Conservation (phyloP, 208 protist genomes). For the Trichomonas tenax region DNA sequence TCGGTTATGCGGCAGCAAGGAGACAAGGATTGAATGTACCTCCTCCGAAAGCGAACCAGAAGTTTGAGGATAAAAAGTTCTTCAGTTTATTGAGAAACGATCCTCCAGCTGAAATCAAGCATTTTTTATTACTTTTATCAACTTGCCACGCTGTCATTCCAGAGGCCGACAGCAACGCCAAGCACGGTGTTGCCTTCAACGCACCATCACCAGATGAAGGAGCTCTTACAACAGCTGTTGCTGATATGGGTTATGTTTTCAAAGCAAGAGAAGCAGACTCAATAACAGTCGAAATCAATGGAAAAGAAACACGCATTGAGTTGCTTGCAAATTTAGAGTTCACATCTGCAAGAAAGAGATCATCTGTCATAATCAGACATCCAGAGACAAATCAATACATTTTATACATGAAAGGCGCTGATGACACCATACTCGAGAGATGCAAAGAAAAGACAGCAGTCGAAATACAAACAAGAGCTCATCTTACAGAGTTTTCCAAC, state of each 20-base stretch:
- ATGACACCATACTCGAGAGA: slow-evolving; percentile 18
- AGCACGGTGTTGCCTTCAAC: slow-evolving; percentile 22
- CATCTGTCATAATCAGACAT: slow-evolving; percentile 20
- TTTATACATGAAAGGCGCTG: slow-evolving; percentile 30
- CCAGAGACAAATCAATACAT: slow-evolving; percentile 14
- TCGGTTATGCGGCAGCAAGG: background rate
- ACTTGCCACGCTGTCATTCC: slow-evolving; percentile 26
- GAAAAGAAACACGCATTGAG: background rate
- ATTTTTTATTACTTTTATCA: slow-evolving; percentile 17
- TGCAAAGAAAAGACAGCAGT: background rate
- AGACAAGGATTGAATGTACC: background rate
- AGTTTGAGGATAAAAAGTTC: background rate
- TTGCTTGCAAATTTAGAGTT: slow-evolving; percentile 23
- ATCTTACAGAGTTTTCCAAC: background rate
- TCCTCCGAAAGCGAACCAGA: background rate
- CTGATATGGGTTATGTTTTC: slow-evolving; percentile 18
- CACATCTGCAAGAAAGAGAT: slow-evolving; percentile 31
- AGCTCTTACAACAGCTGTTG: slow-evolving; percentile 26
- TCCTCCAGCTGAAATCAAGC: background rate
- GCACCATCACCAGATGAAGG: slow-evolving; percentile 31
- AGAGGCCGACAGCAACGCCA: background rate
- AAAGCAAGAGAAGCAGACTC: background rate
- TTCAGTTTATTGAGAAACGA: background rate
- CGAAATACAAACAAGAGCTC: background rate
- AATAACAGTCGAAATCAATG: background rate